phyloP scores from a whole-genome alignment of 1,284 basidiomycete genomes.

The Fomitopsis palustris region DNA sequence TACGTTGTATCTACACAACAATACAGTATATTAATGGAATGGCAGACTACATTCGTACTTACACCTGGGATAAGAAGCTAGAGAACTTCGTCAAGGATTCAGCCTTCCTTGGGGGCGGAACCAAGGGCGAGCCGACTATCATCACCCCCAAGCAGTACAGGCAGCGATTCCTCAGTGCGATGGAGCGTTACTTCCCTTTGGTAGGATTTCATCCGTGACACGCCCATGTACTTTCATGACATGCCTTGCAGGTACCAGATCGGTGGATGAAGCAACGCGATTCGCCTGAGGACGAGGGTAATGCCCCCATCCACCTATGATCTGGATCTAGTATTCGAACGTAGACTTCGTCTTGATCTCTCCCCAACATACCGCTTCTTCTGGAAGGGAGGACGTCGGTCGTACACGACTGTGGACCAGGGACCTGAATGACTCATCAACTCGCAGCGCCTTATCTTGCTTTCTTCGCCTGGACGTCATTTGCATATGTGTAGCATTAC shows the following conservation, averaged over 20 bases:
- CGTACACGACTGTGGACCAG: conserved; percentile 1
- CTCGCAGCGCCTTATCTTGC: background rate
- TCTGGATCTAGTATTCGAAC: no score
- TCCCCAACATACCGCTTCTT: no score
- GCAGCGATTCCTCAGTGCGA: conserved; percentile 85
- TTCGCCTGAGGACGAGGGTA: conserved; percentile 68
- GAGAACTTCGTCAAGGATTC: conserved; percentile 98
- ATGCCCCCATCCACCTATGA: conserved; percentile 47
- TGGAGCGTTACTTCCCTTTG: conserved; percentile 89
- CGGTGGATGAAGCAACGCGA: conserved; percentile 86
- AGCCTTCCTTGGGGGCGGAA: conserved; percentile 77
- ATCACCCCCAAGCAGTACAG: conserved; percentile 86
- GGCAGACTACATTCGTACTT: conserved; percentile 88
- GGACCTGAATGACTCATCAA: background rate
- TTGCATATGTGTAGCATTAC: background rate
- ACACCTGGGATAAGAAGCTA: conserved; percentile 97
- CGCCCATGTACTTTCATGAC: conserved; percentile 9
- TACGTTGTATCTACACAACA: conserved; percentile 5
- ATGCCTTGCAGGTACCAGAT: conserved; percentile 62
- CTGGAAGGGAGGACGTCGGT: no score
- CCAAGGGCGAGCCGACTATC: conserved; percentile 88
- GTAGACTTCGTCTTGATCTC: no score
- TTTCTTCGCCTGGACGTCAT: background rate
- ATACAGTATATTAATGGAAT: conserved; percentile 3
- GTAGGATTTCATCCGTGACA: conserved; percentile 37